Base-by-base conservation (phyloP, 805 yeast species). In the Starmerella vaccinii region DNA sequence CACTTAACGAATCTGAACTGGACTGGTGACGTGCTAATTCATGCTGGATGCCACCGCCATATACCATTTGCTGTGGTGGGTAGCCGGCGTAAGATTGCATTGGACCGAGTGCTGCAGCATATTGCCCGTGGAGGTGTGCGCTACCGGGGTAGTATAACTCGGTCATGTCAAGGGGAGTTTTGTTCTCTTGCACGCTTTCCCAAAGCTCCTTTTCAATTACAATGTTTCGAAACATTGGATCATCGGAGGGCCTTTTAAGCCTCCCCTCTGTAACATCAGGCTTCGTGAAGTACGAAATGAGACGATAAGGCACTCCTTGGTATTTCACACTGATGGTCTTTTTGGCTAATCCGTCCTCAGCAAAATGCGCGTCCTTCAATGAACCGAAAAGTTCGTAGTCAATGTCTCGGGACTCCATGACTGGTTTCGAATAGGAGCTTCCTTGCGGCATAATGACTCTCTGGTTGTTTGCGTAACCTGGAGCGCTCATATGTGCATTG, bases 231-330 rank as follows among this genome's bases (percentile, higher is more conserved):
- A 85, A 71, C 18, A 62, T 58, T 7, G 75, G 72, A 7, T 75
- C 66, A 37, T 75, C 75, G 4, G 78, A 68, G 0, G 45, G 45
- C 16, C 34, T 26, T 18, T 27, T 41, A 42, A 88, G 68, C 37
- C 68, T 69, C 5, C 81, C 80, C 30, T 70, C 68, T 47, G 77
- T 61, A 4, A 87, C 92, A 63, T 89, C 95, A 19, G 77, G 77
- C 0, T 87, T 81, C 27, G 76, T 70, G 63, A 86, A 89, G 65
- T 89, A 89, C 8, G 89, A 79, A 2, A 89, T 78, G 50, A 89
- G 66, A 61, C 90, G 96, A 50, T 61, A 64, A 6, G 59, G 60
- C 27, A 59, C 53, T 19, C 67, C 66, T 1, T 48, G 40, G 39
- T 44, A 52, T 21, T 66, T 65, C 15, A 82, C 65, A n/a, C 79